These are phyloP conservation scores for Sarocladiaceae sp. DNA, from an alignment of 2,329 filamentous ascomycete genomes.

Conservation along the genomic window DNA sequence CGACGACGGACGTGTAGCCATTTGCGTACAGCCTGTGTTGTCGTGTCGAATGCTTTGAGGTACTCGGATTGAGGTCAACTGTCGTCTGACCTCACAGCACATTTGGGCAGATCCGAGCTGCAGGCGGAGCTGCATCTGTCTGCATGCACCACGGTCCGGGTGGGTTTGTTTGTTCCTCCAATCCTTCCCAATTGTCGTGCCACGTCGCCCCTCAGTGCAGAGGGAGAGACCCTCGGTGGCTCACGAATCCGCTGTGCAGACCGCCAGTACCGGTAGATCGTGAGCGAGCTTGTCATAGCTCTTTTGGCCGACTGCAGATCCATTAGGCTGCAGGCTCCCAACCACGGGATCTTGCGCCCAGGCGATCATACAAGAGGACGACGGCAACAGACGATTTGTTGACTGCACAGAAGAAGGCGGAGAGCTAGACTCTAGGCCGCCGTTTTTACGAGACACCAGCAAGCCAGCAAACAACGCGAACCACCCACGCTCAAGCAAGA, in stretches of 20 bases:
- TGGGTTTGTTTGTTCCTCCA: constrained; percentile 6
- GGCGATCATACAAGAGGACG: no score
- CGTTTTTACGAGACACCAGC: background rate
- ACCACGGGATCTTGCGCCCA: background rate
- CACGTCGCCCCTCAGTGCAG: constrained; percentile 3
- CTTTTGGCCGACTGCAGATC: background rate
- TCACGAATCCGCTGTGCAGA: no score
- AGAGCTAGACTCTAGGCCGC: background rate
- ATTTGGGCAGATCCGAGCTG: background rate
- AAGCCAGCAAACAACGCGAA: background rate
- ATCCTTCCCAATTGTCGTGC: constrained; percentile 3
- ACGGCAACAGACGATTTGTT: no score
- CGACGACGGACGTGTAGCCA: no score
- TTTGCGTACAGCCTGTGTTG: no score
- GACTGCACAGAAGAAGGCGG: no score
- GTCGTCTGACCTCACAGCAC: background rate
- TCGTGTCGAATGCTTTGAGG: background rate
- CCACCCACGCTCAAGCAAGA: background rate
- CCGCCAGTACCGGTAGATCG: background rate
- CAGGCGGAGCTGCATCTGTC: background rate
- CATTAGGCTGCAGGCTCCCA: background rate
- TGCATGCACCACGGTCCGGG: constrained; percentile 5
- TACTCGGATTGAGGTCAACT: background rate
- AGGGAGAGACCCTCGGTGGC: no score
- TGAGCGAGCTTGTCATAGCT: background rate